Conservation (phyloP, 169 alveolate genomes). For the Plasmodium falciparum region DNA sequence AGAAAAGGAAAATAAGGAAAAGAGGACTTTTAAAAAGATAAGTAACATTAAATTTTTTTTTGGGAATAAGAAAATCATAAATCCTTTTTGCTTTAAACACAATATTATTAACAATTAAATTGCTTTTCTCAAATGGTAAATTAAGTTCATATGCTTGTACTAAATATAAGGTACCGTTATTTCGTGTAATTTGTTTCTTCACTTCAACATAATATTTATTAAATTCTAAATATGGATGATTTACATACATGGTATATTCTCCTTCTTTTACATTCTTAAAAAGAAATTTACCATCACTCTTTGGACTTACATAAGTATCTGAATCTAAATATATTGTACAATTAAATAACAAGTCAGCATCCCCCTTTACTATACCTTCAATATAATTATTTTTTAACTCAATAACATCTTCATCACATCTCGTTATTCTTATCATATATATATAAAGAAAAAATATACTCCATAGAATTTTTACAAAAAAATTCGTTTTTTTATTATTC, state of each 20-base stretch:
- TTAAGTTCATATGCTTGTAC: conserved; percentile 66
- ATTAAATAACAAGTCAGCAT: conserved; percentile 18
- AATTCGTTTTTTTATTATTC: too few relatives aligned
- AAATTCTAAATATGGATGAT: conserved; percentile 74
- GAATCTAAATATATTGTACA: conserved; percentile 70
- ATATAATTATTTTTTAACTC: conserved; percentile 73
- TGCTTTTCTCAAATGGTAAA: conserved; percentile 69
- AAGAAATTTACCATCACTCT: conserved; percentile 62
- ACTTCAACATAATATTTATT: conserved; percentile 68
- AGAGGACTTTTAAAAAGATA: conserved; percentile 70
- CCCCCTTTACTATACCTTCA: conserved; percentile 53
- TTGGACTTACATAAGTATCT: conserved; percentile 56
- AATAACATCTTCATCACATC: conserved; percentile 30
- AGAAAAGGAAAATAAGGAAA: conserved; percentile 64
- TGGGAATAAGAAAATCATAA: conserved; percentile 57
- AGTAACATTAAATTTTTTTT: conserved; percentile 34
- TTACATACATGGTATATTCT: conserved; percentile 43
- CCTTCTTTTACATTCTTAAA: conserved; percentile 76
- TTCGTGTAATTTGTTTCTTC: conserved; percentile 39
- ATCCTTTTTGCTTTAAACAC: conserved; percentile 39
- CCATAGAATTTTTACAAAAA: too few relatives aligned
- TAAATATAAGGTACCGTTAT: conserved; percentile 48
- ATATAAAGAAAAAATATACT: conserved; percentile 3
- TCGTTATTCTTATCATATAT: neutral
- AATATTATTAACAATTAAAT: conserved; percentile 47